These are phyloP conservation scores for Chara braunii DNA, from an alignment of 139 green algal genomes.

Conservation along the genomic window DNA sequence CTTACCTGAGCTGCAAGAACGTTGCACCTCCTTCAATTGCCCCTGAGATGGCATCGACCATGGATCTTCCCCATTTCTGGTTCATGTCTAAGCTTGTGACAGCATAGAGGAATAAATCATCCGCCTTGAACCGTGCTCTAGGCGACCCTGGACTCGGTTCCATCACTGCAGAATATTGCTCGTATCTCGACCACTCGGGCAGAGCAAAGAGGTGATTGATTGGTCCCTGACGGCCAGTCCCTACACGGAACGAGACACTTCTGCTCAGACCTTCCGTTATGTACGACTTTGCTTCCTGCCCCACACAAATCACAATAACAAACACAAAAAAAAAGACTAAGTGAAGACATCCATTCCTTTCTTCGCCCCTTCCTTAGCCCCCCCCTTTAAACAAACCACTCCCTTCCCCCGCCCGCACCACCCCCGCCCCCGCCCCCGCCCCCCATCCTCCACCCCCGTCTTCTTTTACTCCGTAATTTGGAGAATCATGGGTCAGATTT, in stretches of 20 bases:
- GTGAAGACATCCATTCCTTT: too few relatives aligned
- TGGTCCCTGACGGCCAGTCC: slow-evolving; percentile 15
- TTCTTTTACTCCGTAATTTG: too few relatives aligned
- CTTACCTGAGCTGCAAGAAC: slow-evolving; percentile 69
- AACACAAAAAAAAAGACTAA: too few relatives aligned
- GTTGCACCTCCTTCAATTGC: slow-evolving; percentile 71
- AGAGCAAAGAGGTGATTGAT: slow-evolving; percentile 20
- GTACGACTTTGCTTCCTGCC: slow-evolving; percentile 28
- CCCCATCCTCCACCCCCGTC: too few relatives aligned
- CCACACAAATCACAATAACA: too few relatives aligned
- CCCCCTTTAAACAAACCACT: too few relatives aligned
- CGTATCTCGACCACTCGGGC: too few relatives aligned
- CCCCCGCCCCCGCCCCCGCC: too few relatives aligned
- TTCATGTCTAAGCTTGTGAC: slow-evolving; percentile 42
- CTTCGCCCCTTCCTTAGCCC: too few relatives aligned
- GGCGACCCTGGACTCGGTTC: not conserved
- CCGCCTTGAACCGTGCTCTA: not conserved
- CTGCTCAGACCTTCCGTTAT: not conserved
- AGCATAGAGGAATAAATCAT: slow-evolving; percentile 28
- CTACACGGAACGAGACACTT: slow-evolving; percentile 5
- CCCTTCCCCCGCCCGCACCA: too few relatives aligned
- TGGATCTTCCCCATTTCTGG: slow-evolving; percentile 19
- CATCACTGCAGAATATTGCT: not conserved
- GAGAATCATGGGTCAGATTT: too few relatives aligned
- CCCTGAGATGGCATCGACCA: slow-evolving; percentile 52